phyloP scores from a whole-genome alignment of 805 yeast species.

The Grigorovia jiainica region DNA sequence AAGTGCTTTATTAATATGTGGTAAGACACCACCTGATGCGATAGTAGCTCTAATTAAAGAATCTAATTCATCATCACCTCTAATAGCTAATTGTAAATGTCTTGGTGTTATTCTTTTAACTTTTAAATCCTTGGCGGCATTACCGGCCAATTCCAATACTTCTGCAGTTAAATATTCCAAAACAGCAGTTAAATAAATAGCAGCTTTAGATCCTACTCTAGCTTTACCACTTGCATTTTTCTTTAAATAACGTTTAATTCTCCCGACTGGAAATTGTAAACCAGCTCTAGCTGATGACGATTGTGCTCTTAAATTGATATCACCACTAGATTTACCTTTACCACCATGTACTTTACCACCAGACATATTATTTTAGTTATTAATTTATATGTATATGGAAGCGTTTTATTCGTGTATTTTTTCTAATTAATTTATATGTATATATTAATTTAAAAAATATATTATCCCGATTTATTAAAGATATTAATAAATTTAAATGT shows the following conservation, averaged over 20 bases:
- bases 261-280: constrained; percentile 94
- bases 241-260: constrained; percentile 94
- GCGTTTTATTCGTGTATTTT: too few relatives aligned
- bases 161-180: constrained; percentile 94
- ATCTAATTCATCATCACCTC: constrained; percentile 97
- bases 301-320: constrained; percentile 43
- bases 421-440: too few relatives aligned
- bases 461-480: too few relatives aligned
- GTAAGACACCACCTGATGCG: constrained; percentile 97
- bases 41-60: constrained; percentile 89
- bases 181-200: constrained; percentile 92
- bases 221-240: constrained; percentile 77
- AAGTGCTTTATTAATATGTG: constrained; percentile 80
- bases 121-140: constrained; percentile 92
- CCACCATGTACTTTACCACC: constrained; percentile 91
- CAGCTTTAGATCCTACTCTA: constrained; percentile 90
- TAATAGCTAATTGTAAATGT: constrained; percentile 90
- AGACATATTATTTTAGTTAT: constrained; percentile 47
- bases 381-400: not conserved
- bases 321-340: constrained; percentile 82
- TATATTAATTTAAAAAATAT: too few relatives aligned
- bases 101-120: constrained; percentile 97
- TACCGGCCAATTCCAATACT: constrained; percentile 95
- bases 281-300: constrained; percentile 95
- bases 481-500: too few relatives aligned